These are phyloP conservation scores for Plasmodium chabaudi DNA, from an alignment of 169 alveolate species.

Conservation along the genomic window DNA sequence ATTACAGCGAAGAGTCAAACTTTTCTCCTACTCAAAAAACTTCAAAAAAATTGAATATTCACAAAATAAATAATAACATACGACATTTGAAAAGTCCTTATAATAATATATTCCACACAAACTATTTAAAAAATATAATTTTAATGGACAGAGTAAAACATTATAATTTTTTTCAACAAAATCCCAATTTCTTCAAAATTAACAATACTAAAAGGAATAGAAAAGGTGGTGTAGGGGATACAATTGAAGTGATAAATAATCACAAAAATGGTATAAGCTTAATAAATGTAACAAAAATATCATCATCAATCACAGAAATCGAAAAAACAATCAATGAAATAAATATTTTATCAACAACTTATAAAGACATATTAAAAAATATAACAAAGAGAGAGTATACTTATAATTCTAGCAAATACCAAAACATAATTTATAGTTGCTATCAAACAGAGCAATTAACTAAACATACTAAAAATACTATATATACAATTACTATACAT, in stretches of 20 bases:
- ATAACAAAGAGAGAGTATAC: constrained; percentile 44
- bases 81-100: constrained; percentile 40
- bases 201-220: background rate
- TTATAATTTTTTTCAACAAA: constrained; percentile 8
- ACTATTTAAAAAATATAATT: constrained; percentile 49
- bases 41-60: background rate
- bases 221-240: too few species aligned
- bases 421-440: constrained; percentile 27
- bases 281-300: too few species aligned
- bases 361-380: background rate
- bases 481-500: constrained; percentile 38
- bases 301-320: background rate
- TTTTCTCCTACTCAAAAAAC: too few species aligned
- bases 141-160: constrained; percentile 40
- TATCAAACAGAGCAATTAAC: constrained; percentile 16
- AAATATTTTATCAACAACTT: constrained; percentile 1
- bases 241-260: too few species aligned
- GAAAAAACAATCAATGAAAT: background rate
- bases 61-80: constrained; percentile 38
- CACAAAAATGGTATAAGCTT: too few species aligned
- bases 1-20: background rate
- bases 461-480: constrained; percentile 7
- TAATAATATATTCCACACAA: constrained; percentile 46
- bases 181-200: constrained; percentile 10
- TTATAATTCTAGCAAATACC: constrained; percentile 8